Evolutionary conservation across 1,139 yeast species (phyloP).

Genomic region (Yamadazyma spencermartinsiae): DNA sequence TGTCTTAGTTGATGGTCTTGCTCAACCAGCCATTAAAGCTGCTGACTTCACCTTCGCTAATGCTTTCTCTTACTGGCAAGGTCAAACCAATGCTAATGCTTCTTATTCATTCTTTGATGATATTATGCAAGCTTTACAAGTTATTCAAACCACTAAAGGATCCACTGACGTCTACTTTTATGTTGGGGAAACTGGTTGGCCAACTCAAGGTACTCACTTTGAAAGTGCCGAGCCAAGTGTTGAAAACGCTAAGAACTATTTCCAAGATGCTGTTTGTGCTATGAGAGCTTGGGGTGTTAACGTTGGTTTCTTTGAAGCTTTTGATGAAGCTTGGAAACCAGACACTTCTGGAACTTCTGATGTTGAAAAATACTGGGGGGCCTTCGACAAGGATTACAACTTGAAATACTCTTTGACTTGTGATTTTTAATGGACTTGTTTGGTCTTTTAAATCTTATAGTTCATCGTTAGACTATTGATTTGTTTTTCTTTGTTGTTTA

Average conservation of each 20-base stretch:
- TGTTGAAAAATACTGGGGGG: constrained; percentile 95
- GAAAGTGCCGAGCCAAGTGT: constrained; percentile 66
- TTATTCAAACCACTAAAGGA: constrained; percentile 82
- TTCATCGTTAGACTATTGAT: neutral
- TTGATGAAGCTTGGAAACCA: constrained; percentile 96
- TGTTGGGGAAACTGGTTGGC: constrained; percentile 99
- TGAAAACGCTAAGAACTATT: constrained; percentile 72
- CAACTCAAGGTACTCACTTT: constrained; percentile 79
- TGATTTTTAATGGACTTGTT: constrained; percentile 32
- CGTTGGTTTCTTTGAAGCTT: constrained; percentile 90
- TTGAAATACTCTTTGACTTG: constrained; percentile 64
- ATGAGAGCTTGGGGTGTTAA: constrained; percentile 95
- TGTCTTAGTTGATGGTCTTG: constrained; percentile 75
- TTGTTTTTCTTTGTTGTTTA: neutral
- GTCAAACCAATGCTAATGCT: constrained; percentile 78
- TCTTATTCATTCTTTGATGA: constrained; percentile 92
- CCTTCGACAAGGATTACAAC: constrained; percentile 57
- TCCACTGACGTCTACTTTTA: constrained; percentile 81
- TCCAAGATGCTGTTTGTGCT: constrained; percentile 88
- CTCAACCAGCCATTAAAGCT: constrained; percentile 69
- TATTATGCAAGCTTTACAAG: constrained; percentile 92
- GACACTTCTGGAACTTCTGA: constrained; percentile 79
- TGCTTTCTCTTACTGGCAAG: constrained; percentile 99
- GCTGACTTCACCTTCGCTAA: constrained; percentile 86
- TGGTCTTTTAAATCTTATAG: neutral